Evolutionary conservation across 2,329 filamentous ascomycete species (phyloP).

Genomic region (Scedosporium aurantiacum): DNA sequence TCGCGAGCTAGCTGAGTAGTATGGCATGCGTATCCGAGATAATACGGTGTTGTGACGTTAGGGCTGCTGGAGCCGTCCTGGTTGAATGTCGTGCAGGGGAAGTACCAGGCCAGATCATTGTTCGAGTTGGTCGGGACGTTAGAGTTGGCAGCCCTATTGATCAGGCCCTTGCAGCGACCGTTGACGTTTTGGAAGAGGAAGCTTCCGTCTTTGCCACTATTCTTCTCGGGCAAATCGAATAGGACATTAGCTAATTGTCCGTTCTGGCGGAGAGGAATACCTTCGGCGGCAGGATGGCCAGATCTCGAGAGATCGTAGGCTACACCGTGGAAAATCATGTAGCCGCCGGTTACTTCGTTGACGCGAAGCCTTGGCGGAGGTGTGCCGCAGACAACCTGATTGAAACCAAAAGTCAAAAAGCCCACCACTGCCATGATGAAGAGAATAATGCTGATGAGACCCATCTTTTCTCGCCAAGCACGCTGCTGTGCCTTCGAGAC

Average conservation of each 20-base stretch:
- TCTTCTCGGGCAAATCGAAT: constrained; percentile 70
- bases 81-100: constrained; percentile 83
- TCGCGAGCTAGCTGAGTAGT: constrained; percentile 59
- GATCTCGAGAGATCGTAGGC: constrained; percentile 77
- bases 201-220: constrained; percentile 84
- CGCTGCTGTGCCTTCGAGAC: constrained; percentile 74
- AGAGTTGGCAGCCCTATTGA: constrained; percentile 59
- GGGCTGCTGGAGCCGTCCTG: constrained; percentile 79
- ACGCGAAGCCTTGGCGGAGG: constrained; percentile 63
- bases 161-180: constrained; percentile 85
- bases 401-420: constrained; percentile 95
- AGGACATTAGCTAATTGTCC: constrained; percentile 62
- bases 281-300: constrained; percentile 66
- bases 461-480: constrained; percentile 98
- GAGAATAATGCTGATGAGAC: constrained; percentile 85
- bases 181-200: constrained; percentile 99
- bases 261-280: constrained; percentile 49
- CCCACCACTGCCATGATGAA: constrained; percentile 81
- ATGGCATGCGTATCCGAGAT: constrained; percentile 81
- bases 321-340: constrained; percentile 92
- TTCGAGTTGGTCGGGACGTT: constrained; percentile 67
- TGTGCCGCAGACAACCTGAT: constrained; percentile 67
- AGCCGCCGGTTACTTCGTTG: constrained; percentile 71
- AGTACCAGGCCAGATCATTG: constrained; percentile 85
- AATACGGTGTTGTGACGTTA: constrained; percentile 64